Conservation (phyloP, 2,329 filamentous ascomycete genomes). For the Talaromyces sp. region DNA sequence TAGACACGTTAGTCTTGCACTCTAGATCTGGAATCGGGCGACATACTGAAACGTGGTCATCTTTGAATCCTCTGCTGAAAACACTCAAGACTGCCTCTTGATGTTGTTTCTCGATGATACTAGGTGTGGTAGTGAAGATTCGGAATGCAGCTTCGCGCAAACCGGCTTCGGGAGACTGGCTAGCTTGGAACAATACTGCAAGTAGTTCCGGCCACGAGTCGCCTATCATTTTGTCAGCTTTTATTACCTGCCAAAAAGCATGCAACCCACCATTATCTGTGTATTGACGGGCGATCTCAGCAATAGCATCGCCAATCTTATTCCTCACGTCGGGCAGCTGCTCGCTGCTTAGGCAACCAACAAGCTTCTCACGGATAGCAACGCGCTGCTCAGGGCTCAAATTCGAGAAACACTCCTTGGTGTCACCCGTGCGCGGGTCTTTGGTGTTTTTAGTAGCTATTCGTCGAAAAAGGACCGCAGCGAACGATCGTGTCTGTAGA, state of each 20-base stretch:
- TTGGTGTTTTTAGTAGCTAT: constrained; percentile 89
- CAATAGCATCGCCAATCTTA: constrained; percentile 96
- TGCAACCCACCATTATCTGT: constrained; percentile 73
- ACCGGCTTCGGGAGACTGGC: constrained; percentile 75
- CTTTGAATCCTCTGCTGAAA: constrained; percentile 88
- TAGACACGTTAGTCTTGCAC: constrained; percentile 34
- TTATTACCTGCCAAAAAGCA: background rate
- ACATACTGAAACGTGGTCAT: constrained; percentile 72
- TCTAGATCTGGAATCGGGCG: background rate
- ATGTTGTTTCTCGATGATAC: constrained; percentile 93
- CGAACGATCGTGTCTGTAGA: constrained; percentile 76
- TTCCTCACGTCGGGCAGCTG: constrained; percentile 72
- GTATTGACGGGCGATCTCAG: constrained; percentile 92
- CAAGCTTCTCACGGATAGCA: constrained; percentile 77
- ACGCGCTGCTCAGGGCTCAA: constrained; percentile 69
- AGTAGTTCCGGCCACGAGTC: constrained; percentile 89
- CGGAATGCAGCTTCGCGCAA: constrained; percentile 91
- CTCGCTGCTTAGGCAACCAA: constrained; percentile 73
- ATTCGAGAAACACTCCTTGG: constrained; percentile 80
- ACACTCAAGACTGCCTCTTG: constrained; percentile 84
- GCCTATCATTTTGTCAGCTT: constrained; percentile 49
- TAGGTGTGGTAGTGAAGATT: constrained; percentile 91
- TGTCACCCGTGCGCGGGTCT: constrained; percentile 62
- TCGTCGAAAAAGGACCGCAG: constrained; percentile 88
- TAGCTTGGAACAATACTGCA: constrained; percentile 79